Percentiles rank a stretch among this genome's conserved stretches.
These are phyloP conservation scores for Pulveroboletus sp. DNA, from an alignment of 768 basidiomycete species.

Conservation along the genomic window DNA sequence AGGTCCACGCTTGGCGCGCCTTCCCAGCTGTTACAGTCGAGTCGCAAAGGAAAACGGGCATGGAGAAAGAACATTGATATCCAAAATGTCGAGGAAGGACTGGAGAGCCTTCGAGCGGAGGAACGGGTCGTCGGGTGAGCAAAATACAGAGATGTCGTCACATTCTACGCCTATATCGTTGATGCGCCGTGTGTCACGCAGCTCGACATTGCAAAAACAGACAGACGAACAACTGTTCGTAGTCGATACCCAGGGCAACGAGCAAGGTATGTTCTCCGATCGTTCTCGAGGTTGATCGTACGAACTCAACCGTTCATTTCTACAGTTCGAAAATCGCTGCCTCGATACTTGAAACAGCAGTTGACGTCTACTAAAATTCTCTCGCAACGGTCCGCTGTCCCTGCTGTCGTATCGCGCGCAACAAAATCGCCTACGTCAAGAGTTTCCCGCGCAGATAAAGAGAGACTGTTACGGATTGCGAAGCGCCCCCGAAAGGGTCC, in stretches of 20 bases:
- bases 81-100: slow-evolving; percentile 65
- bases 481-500: slow-evolving; percentile 69
- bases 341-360: slow-evolving; percentile 48
- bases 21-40: slow-evolving; percentile 48
- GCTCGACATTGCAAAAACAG: slow-evolving; percentile 60
- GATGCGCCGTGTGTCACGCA: slow-evolving; percentile 21
- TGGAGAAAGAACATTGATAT: slow-evolving; percentile 95
- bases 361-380: slow-evolving; percentile 77
- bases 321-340: slow-evolving; percentile 56
- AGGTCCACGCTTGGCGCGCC: slow-evolving; percentile 23
- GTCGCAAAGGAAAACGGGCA: slow-evolving; percentile 85
- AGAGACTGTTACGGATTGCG: slow-evolving; percentile 68
- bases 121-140: slow-evolving; percentile 76
- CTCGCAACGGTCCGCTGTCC: slow-evolving; percentile 80
- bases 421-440: slow-evolving; percentile 27
- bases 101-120: slow-evolving; percentile 76
- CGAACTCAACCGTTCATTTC: too few species aligned
- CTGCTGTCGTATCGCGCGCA: slow-evolving; percentile 67
- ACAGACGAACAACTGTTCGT: slow-evolving; percentile 72
- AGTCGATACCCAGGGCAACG: slow-evolving; percentile 77
- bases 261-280: slow-evolving; percentile 43
- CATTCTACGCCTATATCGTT: background rate
- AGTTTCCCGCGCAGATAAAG: slow-evolving; percentile 67
- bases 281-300: background rate
- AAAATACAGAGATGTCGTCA: accelerated